Conservation (phyloP, 2,329 filamentous ascomycete species). For the Scolecobasidium constrictum region DNA sequence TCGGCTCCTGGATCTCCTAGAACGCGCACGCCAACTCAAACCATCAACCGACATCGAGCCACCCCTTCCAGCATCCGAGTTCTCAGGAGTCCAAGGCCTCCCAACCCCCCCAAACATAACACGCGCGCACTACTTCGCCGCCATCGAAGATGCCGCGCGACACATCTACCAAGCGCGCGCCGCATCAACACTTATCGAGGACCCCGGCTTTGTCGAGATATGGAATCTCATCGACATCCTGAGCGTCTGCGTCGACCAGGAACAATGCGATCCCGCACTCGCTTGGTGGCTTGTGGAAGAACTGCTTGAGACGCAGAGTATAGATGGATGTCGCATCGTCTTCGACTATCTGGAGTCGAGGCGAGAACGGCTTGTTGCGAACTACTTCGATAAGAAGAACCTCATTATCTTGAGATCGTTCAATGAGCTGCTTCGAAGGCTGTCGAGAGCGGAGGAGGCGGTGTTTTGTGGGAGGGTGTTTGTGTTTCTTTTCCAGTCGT, state of each 20-base stretch:
- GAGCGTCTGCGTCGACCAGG: slow-evolving; percentile 73
- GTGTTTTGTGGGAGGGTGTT: slow-evolving; percentile 96
- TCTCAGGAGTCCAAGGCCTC: slow-evolving; percentile 21
- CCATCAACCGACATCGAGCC: slow-evolving; percentile 30
- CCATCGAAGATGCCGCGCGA: slow-evolving; percentile 75
- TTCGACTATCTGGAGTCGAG: slow-evolving; percentile 95
- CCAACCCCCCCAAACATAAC: slow-evolving; percentile 25
- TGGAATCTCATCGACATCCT: slow-evolving; percentile 93
- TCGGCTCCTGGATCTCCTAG: slow-evolving; percentile 29
- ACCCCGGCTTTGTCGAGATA: slow-evolving; percentile 67
- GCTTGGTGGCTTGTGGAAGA: slow-evolving; percentile 90
- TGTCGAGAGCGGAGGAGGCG: slow-evolving; percentile 93
- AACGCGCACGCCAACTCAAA: slow-evolving; percentile 29
- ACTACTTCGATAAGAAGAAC: slow-evolving; percentile 41
- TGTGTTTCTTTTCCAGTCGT: slow-evolving; percentile 97
- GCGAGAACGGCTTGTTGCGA: slow-evolving; percentile 71
- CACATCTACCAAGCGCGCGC: slow-evolving; percentile 69
- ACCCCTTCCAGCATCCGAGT: slow-evolving; percentile 29
- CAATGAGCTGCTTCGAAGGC: slow-evolving; percentile 83
- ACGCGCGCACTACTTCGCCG: slow-evolving; percentile 46
- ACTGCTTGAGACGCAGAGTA: slow-evolving; percentile 89
- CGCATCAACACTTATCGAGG: slow-evolving; percentile 64
- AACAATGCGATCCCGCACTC: slow-evolving; percentile 61
- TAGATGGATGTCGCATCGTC: slow-evolving; percentile 77
- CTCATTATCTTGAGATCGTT: slow-evolving; percentile 86